phyloP scores from a whole-genome alignment of 331 rosid species.

The Erythrophleum ivorense region DNA sequence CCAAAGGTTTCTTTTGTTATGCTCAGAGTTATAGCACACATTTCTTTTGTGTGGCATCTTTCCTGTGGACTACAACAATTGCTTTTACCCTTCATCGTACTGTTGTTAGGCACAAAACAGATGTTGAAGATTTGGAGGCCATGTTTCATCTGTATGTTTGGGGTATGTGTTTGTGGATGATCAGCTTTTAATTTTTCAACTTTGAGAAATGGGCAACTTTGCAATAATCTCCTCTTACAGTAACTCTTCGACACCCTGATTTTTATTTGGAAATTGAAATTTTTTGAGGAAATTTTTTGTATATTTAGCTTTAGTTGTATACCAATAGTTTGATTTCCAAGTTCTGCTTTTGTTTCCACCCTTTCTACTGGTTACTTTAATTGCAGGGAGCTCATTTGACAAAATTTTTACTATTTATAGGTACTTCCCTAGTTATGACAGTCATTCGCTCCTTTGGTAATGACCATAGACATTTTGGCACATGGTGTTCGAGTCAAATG shows the following conservation, averaged over 20 bases:
- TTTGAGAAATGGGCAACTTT: slow-evolving; percentile 33
- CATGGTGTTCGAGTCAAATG: slow-evolving; percentile 88
- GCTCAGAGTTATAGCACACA: slow-evolving; percentile 90
- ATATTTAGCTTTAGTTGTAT: slow-evolving; percentile 23
- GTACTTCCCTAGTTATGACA: slow-evolving; percentile 88
- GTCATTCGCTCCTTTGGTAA: slow-evolving; percentile 89
- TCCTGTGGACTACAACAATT: slow-evolving; percentile 96
- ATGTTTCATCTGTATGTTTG: slow-evolving; percentile 97
- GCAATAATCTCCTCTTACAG: slow-evolving; percentile 26
- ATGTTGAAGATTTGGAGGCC: slow-evolving; percentile 95
- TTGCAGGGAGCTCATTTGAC: slow-evolving; percentile 37
- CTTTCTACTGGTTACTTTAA: slow-evolving; percentile 28
- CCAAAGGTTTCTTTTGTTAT: slow-evolving; percentile 85
- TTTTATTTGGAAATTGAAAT: slow-evolving; percentile 26
- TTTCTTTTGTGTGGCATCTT: slow-evolving; percentile 97
- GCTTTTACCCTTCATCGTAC: slow-evolving; percentile 98
- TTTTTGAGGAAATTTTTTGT: slow-evolving; percentile 18
- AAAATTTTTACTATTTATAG: slow-evolving; percentile 43
- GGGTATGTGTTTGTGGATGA: slow-evolving; percentile 71
- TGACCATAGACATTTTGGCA: slow-evolving; percentile 77
- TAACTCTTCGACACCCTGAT: slow-evolving; percentile 8
- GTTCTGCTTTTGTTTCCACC: neutral
- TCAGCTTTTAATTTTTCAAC: slow-evolving; percentile 19
- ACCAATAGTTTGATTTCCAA: slow-evolving; percentile 18
- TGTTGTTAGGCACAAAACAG: slow-evolving; percentile 93